phyloP scores from a whole-genome alignment of 1,284 basidiomycete species.

The Cutaneotrichosporon sp. region DNA sequence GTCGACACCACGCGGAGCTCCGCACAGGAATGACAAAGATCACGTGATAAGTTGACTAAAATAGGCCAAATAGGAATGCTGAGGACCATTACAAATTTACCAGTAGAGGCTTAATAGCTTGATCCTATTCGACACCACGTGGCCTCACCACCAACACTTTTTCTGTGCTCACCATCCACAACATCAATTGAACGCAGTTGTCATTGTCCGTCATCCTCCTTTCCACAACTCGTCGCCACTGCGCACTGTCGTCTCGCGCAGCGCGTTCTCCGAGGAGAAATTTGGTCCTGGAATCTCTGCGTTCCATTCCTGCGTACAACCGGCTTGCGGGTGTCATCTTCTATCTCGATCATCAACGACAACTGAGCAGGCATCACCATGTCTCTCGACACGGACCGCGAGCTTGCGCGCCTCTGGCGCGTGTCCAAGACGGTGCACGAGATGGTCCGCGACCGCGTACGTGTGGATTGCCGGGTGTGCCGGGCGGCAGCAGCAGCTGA shows the following conservation, averaged over 20 bases:
- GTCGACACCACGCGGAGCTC: too few relatives aligned
- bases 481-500: neutral
- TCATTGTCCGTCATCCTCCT: too few relatives aligned
- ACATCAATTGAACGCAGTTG: neutral
- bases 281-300: neutral
- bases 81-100: too few relatives aligned
- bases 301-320: neutral
- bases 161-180: neutral
- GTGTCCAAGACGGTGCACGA: constrained; percentile 96
- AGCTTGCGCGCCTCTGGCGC: constrained; percentile 69
- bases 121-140: too few relatives aligned
- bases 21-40: too few relatives aligned
- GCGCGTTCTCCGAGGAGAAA: neutral
- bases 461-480: constrained; percentile 17
- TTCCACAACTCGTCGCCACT: neutral
- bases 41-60: too few relatives aligned
- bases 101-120: too few relatives aligned
- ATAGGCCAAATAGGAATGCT: too few relatives aligned
- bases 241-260: neutral
- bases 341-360: neutral
- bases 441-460: constrained; percentile 77
- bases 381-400: constrained; percentile 40
- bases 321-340: neutral
- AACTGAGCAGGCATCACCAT: constrained; percentile 13
- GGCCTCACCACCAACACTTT: neutral